Evolutionary conservation across 2,329 filamentous ascomycete genomes (phyloP), one percentile per base, ranked within the genome.

Genomic region (Claviceps spartinae): DNA sequence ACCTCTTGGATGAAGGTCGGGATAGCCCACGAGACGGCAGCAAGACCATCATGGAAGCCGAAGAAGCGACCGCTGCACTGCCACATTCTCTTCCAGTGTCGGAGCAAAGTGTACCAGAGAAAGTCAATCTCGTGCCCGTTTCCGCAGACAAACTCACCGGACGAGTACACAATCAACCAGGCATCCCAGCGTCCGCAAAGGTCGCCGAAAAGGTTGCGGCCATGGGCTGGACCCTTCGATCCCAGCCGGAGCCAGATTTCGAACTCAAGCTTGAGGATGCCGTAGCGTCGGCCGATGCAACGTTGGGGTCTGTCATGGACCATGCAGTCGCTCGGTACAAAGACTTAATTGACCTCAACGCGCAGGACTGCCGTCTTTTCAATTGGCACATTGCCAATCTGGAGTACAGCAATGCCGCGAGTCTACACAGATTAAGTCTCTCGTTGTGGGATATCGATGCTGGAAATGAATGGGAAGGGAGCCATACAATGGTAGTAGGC

Each of bases 371-470:
- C 67, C 81, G 93, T 46, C 74, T 98, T 16, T 77, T 97, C 62
- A 98, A 96, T 63, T 98, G 93, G 93, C 94, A 98, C 67, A 86
- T 96, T 65, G 94, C 94, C 57, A 98, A 98, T 63, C 76, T 98
- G 14, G 93, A 98, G 67, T 98, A 98, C 64, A 94, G 91, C 56
- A 98, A 97, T 65, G 93, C 93, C 2, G 87, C 83, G 2, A 94
- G 89, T 58, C 82, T 95, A 51, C 83, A 86, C 57, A 85, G 86
- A 56, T 78, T 98, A 18, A 97, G 91, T 65, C 78, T 98, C 14
- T 82, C 84, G 7, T 84, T 90, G 0, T 97, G 94, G 88, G 94
- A 98, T 66, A 89, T 98, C 61, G 94, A 98, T 63, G 89, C 90
- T 48, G 93, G 93, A 0, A 96, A 98, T 60, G 93, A 98, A 64